Base-by-base conservation (phyloP, 2,329 filamentous ascomycete genomes). In the Bipolaris gigantea region DNA sequence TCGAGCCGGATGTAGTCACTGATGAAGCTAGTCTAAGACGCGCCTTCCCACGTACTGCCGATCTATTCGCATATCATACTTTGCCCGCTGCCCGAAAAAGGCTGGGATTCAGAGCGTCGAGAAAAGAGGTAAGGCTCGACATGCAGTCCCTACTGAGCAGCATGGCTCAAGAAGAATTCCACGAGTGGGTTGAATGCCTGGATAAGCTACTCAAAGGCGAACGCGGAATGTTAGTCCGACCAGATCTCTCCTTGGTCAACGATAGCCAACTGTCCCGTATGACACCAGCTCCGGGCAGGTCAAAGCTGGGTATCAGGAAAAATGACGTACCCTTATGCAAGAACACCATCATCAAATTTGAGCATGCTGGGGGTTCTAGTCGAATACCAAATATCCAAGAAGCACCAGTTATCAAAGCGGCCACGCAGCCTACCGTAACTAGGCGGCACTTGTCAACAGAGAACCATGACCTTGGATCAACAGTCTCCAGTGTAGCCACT, bases 41-140 rank as follows among this genome's bases (percentile, higher is more conserved):
- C 2, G 19, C 49, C 5, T 69, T 70, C 42, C 30, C 54, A 8
- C 50, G 48, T 33, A 56, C 48, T 2, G 54, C 45, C 23, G 65
- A 70, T 50, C 51, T 70, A 0, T 70, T 67, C 21, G 63, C 66
- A 0, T 71, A 55, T 36, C 69, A 71, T 35, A 63, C 63, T 4
- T 23, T 67, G 2, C 65, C 66, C 0, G 39, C 66, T 2, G 54
- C 59, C 1, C 45, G 45, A 25, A 15, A 34, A 3, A 49, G 56
- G 13, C 52, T 69, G 8, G 61, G 56, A 2, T 9, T 49, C 0
- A n/a, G 25, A 5, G 58, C 62, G 1, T 53, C 43, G 2, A 57
- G 49, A 5, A 62, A 59, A 15, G 45, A 53, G 5, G 18, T 65
- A 1, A 43, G 59, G 9, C 18, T 21, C 2, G 48, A 61, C n/a